Conservation (phyloP, 2,329 filamentous ascomycete genomes). For the Fusarium pininemorale region DNA sequence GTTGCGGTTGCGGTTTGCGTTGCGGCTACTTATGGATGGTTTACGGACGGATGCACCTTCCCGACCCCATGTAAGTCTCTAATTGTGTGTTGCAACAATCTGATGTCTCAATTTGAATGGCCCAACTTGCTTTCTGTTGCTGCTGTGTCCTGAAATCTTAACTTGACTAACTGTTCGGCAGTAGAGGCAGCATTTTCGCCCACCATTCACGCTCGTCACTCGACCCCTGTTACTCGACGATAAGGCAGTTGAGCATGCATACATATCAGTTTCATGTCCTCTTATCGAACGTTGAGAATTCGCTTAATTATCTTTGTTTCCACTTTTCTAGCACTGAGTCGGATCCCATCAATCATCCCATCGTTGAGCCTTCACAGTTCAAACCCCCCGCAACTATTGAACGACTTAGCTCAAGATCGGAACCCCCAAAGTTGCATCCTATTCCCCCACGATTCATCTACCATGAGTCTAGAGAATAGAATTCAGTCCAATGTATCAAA, state of each 20-base stretch:
- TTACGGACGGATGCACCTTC: conserved; percentile 1
- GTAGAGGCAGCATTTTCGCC: not conserved
- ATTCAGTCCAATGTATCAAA: conserved; percentile 6
- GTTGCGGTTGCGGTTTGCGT: not conserved
- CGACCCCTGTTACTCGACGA: not conserved
- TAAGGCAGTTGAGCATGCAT: not conserved
- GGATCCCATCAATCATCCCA: not conserved
- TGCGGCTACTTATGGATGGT: not conserved
- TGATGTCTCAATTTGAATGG: not conserved
- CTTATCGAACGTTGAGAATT: conserved; percentile 9
- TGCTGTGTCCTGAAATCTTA: not conserved
- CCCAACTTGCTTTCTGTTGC: not conserved
- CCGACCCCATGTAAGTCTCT: not conserved
- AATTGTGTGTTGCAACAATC: not conserved
- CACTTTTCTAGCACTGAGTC: conserved; percentile 4
- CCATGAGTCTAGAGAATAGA: not conserved
- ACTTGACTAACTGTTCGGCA: not conserved
- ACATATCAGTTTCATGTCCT: not conserved
- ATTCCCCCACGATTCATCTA: conserved; percentile 23
- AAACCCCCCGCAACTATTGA: conserved; percentile 23
- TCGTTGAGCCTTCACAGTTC: not conserved
- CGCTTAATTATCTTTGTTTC: conserved; percentile 9
- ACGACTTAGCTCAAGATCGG: not conserved
- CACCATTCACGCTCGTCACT: not conserved
- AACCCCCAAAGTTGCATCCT: conserved; percentile 27